Conservation (phyloP, 305 asterid species). For the Euphrasia arctica region DNA sequence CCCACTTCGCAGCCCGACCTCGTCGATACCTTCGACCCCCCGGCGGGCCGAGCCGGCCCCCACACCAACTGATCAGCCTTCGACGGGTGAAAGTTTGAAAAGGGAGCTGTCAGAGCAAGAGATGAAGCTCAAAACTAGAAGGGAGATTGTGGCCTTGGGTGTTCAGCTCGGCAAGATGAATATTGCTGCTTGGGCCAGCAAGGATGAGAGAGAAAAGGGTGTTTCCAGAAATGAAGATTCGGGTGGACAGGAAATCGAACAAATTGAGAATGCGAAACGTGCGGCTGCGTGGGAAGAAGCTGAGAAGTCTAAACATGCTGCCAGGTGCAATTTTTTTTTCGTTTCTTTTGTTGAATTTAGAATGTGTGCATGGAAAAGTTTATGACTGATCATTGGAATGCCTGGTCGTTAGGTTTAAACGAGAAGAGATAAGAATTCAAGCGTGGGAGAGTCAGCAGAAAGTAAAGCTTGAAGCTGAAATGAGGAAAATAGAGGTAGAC, state of each 20-base stretch:
- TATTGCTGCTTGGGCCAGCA: slow-evolving; percentile 98
- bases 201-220: slow-evolving; percentile 60
- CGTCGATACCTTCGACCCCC: slow-evolving; percentile 90
- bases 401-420: slow-evolving; percentile 55
- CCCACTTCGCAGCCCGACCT: slow-evolving; percentile 85
- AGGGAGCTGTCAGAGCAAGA: slow-evolving; percentile 76
- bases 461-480: slow-evolving; percentile 89
- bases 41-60: slow-evolving; percentile 78
- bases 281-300: slow-evolving; percentile 97
- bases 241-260: slow-evolving; percentile 49
- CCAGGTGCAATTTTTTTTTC: slow-evolving; percentile 52
- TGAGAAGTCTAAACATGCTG: slow-evolving; percentile 73
- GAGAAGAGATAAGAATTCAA: slow-evolving; percentile 84
- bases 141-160: slow-evolving; percentile 91
- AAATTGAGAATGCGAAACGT: slow-evolving; percentile 63
- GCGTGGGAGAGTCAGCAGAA: slow-evolving; percentile 97
- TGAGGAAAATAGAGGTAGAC: slow-evolving; percentile 88
- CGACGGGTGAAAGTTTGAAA: slow-evolving; percentile 38
- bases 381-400: not conserved
- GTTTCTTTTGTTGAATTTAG: not conserved
- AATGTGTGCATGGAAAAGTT: not conserved
- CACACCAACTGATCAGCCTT: slow-evolving; percentile 43
- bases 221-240: slow-evolving; percentile 29
- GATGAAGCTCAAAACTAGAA: slow-evolving; percentile 67
- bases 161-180: slow-evolving; percentile 93